Evolutionary conservation across 1,284 basidiomycete genomes (phyloP), one percentile per base, ranked within the genome.

Genomic region (Moesziomyces sp.): DNA sequence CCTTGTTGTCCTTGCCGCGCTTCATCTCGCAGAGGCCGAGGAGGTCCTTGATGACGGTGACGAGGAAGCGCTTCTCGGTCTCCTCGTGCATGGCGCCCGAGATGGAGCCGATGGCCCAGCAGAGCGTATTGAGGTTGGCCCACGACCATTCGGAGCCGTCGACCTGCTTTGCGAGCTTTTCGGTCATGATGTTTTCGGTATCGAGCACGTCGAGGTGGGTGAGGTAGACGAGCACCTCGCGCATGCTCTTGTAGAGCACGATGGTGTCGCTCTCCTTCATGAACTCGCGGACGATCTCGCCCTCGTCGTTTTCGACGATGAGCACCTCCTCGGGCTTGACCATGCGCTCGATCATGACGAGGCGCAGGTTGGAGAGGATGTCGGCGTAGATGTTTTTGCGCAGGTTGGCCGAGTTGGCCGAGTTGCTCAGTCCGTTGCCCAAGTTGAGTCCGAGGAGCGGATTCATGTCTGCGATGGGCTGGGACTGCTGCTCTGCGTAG

Each of bases 191-290:
- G 52, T 90, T 93, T 86, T 99, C 96, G 40, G 96, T 98, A 85
- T 99, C 96, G 60, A 89, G 87, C 48, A 97, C 95, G 85, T 99
- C 97, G 76, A 99, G 86, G 87, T 99, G 96, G 3, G 97, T 99
- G 68, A 99, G 89, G 85, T 98, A 99, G 60, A 86, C 86, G 58
- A 98, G 88, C 24, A 98, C 90, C 85, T 98, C 96, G 74, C 96
- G 91, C 95, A 99, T 99, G 53, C 92, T 92, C 88, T 99, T 99
- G 89, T 99, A 99, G 28, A 99, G 88, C 38, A 98, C 95, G 79
- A 99, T 98, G 47, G 97, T 99, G 85, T 99, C 97, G 83, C 89
- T 92, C 87, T 99, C 97, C 87, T 99, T 99, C 92, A 99, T 93
- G 85, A 99, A 97, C 85, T 99, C 97, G 72, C 97, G 90, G 24